Base-by-base conservation (phyloP, 495 filamentous ascomycete genomes). In the Xylaria palmicola region DNA sequence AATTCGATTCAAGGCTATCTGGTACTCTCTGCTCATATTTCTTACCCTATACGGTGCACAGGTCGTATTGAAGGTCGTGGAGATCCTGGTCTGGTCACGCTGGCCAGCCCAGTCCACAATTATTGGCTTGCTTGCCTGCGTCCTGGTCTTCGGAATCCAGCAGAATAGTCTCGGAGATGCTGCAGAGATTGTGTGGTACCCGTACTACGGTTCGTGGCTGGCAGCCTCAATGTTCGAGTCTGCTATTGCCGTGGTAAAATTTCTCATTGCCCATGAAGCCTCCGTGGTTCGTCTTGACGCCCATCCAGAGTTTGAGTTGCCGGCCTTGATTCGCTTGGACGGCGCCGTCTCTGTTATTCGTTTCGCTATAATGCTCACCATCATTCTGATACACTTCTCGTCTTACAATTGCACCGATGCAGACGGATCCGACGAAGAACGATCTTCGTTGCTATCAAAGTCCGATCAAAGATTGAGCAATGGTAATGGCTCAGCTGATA, bases 101-200 rank as follows among this genome's bases (percentile, higher is more conserved):
- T 81, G 80, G 69, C 75, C 60, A 12, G 68, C 70, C 32, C 78
- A 78, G 65, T 78, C 75, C 67, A 80, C 71, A 61, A 79, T 75
- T 69, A 74, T 81, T 48, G 77, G 81, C 61, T 71, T 84, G 29
- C 73, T 88, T 39, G 79, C 83, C 6, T 83, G 81, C 48, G 71
- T 82, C 43, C 65, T 88, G 32, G 76, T 80, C 6, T 87, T 82
- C 65, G 81, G 80, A 7, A 72, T 85, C 24, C 74, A 85, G 56
- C 74, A 83, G 61, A 74, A 81, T 22, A 75, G 75, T 7, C 72
- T 88, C 6, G 71, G 73, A 22, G 80, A 82, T 43, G 71, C 73
- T 15, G 53, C 71, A 45, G 76, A 77, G 45, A 74, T 78, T 9
- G 81, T 86, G 17, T 88, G 86, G 86, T 84, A 88, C 59, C 83